Conservation (phyloP, 2,329 filamentous ascomycete genomes). For the Clonostachys byssicola region DNA sequence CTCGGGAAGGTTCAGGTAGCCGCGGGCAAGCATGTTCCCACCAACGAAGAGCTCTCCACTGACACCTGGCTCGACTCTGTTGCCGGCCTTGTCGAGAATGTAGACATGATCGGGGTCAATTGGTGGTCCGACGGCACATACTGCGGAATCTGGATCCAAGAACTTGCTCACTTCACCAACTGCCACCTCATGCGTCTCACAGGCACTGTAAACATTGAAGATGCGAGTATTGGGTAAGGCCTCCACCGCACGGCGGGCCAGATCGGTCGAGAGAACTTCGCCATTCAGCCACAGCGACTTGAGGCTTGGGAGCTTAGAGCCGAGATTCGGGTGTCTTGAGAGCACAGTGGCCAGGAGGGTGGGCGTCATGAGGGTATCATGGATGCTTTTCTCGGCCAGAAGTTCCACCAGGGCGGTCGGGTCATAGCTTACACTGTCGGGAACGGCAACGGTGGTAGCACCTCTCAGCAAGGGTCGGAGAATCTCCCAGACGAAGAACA, state of each 20-base stretch:
- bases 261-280: conserved; percentile 76
- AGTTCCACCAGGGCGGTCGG: conserved; percentile 70
- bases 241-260: conserved; percentile 63
- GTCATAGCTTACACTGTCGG: conserved; percentile 75
- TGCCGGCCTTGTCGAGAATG: conserved; percentile 65
- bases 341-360: conserved; percentile 73
- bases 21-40: conserved; percentile 68
- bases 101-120: conserved; percentile 66
- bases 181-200: conserved; percentile 77
- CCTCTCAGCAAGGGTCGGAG: conserved; percentile 71
- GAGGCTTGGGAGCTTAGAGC: conserved; percentile 58
- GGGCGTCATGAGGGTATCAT: conserved; percentile 80
- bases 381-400: conserved; percentile 61
- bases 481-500: conserved; percentile 86
- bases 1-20: conserved; percentile 77
- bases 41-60: conserved; percentile 74
- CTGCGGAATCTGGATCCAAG: conserved; percentile 55
- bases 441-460: conserved; percentile 71
- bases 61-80: conserved; percentile 56
- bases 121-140: conserved; percentile 71
- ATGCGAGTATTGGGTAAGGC: conserved; percentile 66
- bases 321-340: conserved; percentile 63
- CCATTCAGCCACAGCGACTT: conserved; percentile 77
- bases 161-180: conserved; percentile 71
- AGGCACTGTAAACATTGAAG: conserved; percentile 78